A percentile compares a stretch with the other conserved stretches of the same genome.
Conservation (phyloP, 495 filamentous ascomycete genomes). For the Neurospora sp. region DNA sequence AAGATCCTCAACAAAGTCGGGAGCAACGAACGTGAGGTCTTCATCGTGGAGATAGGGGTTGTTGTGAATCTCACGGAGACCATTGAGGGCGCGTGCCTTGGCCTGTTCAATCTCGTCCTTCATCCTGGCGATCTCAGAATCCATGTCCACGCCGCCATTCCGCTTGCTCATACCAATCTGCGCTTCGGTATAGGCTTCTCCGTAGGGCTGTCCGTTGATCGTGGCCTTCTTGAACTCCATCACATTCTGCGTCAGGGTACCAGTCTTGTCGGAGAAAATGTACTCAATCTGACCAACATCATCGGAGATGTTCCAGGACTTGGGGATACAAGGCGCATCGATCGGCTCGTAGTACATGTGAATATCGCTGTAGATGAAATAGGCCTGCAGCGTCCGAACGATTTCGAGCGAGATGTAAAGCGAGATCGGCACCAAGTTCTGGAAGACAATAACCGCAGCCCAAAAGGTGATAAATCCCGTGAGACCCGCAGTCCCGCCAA, state of each 20-base stretch:
- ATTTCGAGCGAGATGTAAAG: constrained; percentile 98
- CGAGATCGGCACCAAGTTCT: constrained; percentile 97
- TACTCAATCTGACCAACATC: constrained; percentile 99
- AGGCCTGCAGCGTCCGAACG: constrained; percentile 81
- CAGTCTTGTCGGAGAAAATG: constrained; percentile 99
- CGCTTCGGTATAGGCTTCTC: constrained; percentile 95
- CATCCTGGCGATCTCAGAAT: constrained; percentile 61
- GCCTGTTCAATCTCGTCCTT: constrained; percentile 71
- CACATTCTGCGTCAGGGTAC: constrained; percentile 95
- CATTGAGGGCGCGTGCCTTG: constrained; percentile 57
- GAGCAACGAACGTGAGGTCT: constrained; percentile 82
- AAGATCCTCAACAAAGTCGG: constrained; percentile 76
- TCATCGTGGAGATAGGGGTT: constrained; percentile 91
- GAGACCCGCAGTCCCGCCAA: constrained; percentile 63
- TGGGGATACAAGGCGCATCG: constrained; percentile 90
- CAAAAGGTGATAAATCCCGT: constrained; percentile 95
- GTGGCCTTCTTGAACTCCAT: constrained; percentile 99
- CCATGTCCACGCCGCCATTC: constrained; percentile 67
- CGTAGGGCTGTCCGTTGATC: constrained; percentile 88
- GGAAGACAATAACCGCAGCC: constrained; percentile 87
- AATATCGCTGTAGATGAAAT: constrained; percentile 94
- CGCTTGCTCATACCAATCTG: constrained; percentile 91
- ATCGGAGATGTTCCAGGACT: constrained; percentile 98
- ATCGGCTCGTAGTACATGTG: constrained; percentile 94
- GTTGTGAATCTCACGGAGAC: constrained; percentile 64